A percentile compares a stretch with the other conserved stretches of the same genome.
phyloP scores from a whole-genome alignment of 2,329 filamentous ascomycete genomes.

The Colletotrichum kahawae region DNA sequence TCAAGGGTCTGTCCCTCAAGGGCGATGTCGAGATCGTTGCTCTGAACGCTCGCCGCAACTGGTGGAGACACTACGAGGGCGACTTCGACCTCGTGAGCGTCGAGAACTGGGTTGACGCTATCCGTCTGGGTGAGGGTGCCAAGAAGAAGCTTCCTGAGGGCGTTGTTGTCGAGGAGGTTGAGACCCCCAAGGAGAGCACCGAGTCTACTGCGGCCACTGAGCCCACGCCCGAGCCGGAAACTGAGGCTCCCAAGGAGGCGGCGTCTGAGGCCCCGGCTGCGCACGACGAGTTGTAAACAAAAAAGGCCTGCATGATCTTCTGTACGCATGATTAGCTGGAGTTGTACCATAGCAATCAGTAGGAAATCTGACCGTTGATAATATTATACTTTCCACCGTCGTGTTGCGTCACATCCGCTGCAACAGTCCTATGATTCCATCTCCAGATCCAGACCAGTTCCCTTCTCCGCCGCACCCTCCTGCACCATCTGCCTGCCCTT shows the following conservation, averaged over 20 bases:
- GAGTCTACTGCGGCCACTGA: conserved; percentile 17
- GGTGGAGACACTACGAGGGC: conserved; percentile 79
- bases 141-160: conserved; percentile 77
- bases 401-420: conserved; percentile 9
- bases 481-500: conserved; percentile 70
- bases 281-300: conserved; percentile 57
- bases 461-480: conserved; percentile 56
- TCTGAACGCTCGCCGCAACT: conserved; percentile 82
- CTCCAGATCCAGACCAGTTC: conserved; percentile 55
- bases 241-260: conserved; percentile 40
- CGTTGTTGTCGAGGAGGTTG: conserved; percentile 47
- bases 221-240: conserved; percentile 19
- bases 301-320: background rate
- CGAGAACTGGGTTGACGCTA: conserved; percentile 88
- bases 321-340: conserved; percentile 2
- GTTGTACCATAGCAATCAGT: conserved; percentile 5
- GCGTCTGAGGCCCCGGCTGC: conserved; percentile 31
- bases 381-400: background rate
- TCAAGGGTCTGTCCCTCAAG: conserved; percentile 66
- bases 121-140: conserved; percentile 84
- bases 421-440: conserved; percentile 42
- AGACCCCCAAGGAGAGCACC: background rate
- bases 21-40: conserved; percentile 75
- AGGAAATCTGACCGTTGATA: conserved; percentile 9
- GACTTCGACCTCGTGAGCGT: conserved; percentile 66